A percentile compares a stretch with the other conserved stretches of the same genome.
These are phyloP conservation scores for Colletotrichum euphorbiae DNA, from an alignment of 2,329 filamentous ascomycete species.

Conservation along the genomic window DNA sequence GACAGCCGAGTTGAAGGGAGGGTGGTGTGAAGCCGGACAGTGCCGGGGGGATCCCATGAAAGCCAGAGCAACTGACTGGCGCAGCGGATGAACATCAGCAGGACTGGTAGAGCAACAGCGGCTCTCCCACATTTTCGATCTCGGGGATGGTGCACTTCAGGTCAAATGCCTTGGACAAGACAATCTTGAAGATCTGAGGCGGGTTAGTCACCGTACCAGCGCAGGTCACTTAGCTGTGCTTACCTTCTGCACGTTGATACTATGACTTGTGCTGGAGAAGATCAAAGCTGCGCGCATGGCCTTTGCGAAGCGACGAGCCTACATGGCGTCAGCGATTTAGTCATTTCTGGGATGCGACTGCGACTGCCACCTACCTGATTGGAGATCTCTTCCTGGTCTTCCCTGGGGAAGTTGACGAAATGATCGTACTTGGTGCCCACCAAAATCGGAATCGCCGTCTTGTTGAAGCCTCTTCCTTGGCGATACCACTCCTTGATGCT, in stretches of 20 bases:
- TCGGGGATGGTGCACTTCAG: conserved; percentile 99
- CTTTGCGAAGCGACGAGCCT: conserved; percentile 96
- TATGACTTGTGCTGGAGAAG: conserved; percentile 98
- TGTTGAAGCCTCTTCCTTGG: conserved; percentile 98
- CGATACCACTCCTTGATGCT: conserved; percentile 99
- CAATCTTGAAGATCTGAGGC: conserved; percentile 96
- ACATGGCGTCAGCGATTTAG: conserved; percentile 2
- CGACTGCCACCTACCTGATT: conserved; percentile 75
- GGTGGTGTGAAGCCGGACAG: background rate
- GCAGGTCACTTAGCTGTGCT: conserved; percentile 29
- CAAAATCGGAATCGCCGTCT: conserved; percentile 98
- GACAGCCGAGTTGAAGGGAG: conserved; percentile 20
- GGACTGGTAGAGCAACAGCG: conserved; percentile 88
- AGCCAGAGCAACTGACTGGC: conserved; percentile 14
- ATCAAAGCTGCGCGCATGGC: conserved; percentile 98
- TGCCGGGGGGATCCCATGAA: conserved; percentile 1
- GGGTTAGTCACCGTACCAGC: conserved; percentile 30
- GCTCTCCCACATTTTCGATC: conserved; percentile 98
- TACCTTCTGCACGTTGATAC: conserved; percentile 99
- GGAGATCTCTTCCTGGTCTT: conserved; percentile 98
- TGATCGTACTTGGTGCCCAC: conserved; percentile 99
- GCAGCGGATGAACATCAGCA: conserved; percentile 48
- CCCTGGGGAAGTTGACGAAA: conserved; percentile 97
- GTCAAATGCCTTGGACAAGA: conserved; percentile 97
- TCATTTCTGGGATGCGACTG: background rate